Evolutionary conservation across 345 rosid species (phyloP), one percentile per base, ranked within the genome.

Genomic region (Sonneratia caseolaris): DNA sequence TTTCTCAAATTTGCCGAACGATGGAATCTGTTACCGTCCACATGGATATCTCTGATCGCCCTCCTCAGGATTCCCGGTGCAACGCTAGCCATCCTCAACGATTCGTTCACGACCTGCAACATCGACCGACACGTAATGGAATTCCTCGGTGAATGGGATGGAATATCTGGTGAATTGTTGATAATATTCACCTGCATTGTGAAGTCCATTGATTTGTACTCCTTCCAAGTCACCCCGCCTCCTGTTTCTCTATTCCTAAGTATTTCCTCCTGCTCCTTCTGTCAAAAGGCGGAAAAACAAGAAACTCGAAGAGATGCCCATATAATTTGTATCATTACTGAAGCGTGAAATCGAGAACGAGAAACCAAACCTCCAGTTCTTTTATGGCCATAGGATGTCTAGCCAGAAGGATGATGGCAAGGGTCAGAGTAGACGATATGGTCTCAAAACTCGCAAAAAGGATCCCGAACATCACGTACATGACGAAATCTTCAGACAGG

Each of bases 131-230:
- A 27, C 32, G 32, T 27, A 27, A 27, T 27, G 32, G 32, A 27
- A 27, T 27, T 27, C 32, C 32, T 27, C 32, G 32, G 32, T 27
- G 32, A 27, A 27, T 27, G 32, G 32, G 32, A 27, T 27, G 32
- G 1, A 27, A 27, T 27, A 27, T 27, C 32, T 40, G 43, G 5
- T 40, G 43, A 40, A 40, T 8, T 40, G 43, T 40, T 40, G 43
- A 40, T 40, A 40, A 40, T 4, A 40, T 45, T 62, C 47, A 81
- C 88, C 82, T 78, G 79, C 49, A 71, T 78, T 15, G 87, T 86
- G 69, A 80, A 81, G 66, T 70, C 82, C 87, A 86, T 80, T 12
- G 76, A 73, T 72, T 78, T 83, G n/a, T 83, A 86, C 64, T 86
- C 87, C 21, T 80, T 78, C 87, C 85, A 83, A 0, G 73, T 80